Evolutionary conservation across 441 rosid genomes (phyloP).

Genomic region (Raphanus hybrid): DNA sequence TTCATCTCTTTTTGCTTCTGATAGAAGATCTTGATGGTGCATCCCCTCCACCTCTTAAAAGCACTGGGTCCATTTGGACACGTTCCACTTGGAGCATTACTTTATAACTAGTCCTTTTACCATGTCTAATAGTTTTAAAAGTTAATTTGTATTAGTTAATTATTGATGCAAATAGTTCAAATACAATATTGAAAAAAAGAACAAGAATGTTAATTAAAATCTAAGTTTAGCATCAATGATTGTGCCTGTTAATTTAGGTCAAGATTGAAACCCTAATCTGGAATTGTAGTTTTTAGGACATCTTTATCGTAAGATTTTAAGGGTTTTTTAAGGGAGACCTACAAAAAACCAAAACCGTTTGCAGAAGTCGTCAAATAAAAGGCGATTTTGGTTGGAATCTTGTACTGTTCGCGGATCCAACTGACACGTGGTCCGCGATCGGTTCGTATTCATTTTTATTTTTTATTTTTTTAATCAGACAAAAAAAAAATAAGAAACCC

Average conservation of each 20-base stretch:
- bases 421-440: too few relatives aligned
- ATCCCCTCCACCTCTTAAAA: not conserved
- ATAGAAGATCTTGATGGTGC: not conserved
- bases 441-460: too few relatives aligned
- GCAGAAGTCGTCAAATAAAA: too few relatives aligned
- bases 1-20: not conserved
- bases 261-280: not conserved
- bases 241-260: not conserved
- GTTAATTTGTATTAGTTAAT: not conserved
- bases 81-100: constrained; percentile 6
- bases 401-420: too few relatives aligned
- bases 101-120: not conserved
- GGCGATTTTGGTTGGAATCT: too few relatives aligned
- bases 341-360: too few relatives aligned
- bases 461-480: too few relatives aligned
- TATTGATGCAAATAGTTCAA: not conserved
- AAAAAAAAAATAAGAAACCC: too few relatives aligned
- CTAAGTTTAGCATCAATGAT: not conserved
- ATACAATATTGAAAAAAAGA: not conserved
- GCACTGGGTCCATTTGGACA: not conserved
- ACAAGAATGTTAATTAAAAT: not conserved
- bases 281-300: not conserved
- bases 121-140: not conserved
- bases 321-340: too few relatives aligned
- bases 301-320: too few relatives aligned